Base-by-base conservation (phyloP, 2,329 filamentous ascomycete species). In the Penicillium sp. region DNA sequence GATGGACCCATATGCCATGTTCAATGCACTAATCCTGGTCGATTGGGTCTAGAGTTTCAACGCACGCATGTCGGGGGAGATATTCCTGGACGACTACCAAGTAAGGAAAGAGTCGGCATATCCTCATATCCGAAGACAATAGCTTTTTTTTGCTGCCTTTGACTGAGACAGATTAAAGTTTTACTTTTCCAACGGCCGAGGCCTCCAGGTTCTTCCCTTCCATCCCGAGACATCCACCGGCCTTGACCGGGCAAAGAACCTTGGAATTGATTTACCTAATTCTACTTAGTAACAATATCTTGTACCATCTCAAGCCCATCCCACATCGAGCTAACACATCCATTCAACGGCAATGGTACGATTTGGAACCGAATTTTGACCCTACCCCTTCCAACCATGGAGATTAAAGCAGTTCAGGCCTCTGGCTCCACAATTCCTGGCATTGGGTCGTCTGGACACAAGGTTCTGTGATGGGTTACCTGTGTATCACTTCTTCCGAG, bases 401-500 rank as follows among this genome's bases (percentile, higher is more conserved):
- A 59, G 45, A 34, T 34, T 34, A 33, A 34, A 34, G n/a, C 33
- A 52, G 52, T 39, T 40, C 46, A 46, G 55, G 39, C 25, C 31
- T 51, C 31, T 36, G 43, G 48, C 39, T 34, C 49, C 53, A 57
- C 48, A 53, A 44, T 45, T 44, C 27, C 38, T 56, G 33, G 21
- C n/a, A 36, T 51, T 41, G 33, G 34, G 29, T 51, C 25, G 31
- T 16, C 55, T 45, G 55, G 31, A 58, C 59, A 60, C 61, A 63
- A 66, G 54, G 60, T 61, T 65, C 57, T 41, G 55, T 62, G 59
- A 53, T 56, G 47, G 52, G 46, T 60, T 56, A 50, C 58, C 39
- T 57, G 27, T 50, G 63, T 64, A 60, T 53, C 53, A 65, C 55
- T 55, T 61, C 55, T 64, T 46, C 60, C 59, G 59, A 64, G 55